Base-by-base conservation (phyloP, 129 eudicot genomes). In the Glebionis coronaria region DNA sequence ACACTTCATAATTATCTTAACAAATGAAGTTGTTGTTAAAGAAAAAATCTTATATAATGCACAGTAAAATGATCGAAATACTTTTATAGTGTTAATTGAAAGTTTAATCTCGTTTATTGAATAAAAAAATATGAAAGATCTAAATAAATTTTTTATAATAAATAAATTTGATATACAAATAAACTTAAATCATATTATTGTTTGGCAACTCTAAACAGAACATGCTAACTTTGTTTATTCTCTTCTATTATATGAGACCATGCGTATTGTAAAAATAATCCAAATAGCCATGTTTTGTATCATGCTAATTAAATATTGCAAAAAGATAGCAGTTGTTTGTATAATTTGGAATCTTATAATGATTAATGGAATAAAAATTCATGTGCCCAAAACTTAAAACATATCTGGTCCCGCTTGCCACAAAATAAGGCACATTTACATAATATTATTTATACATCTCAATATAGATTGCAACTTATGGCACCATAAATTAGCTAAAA, bases 391-490 rank as follows among this genome's bases (percentile, higher is more conserved):
- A 75, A 47, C 74, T 49, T 75, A 59, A n/a, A 59, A 15, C 60
- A 60, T 58, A 15, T 12, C 15, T 38, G 62, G 23, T 23, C 25
- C 49, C 79, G 25, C 68, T 75, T 75, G 69, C 55, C 59, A 67
- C 57, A 51, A 59, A 75, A 67, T 44, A 51, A 57, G 79, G 45
- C 65, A 74, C 69, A 68, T 49, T 50, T 57, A 66, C 76, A 45
- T 49, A 49, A 18, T 12, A 53, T 38, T 54, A 67, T 38, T 59
- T 60, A 2, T 35, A 53, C 42, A 13, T 49, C n/a, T 50, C 25
- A 28, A 27, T 50, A 42, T 52, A 27, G 44, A 52, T 40, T 60
- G 15, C 46, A 49, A 15, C 44, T 38, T 15, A 31, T 59, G 63
- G 69, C 79, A 59, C 54, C 18, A 50, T 31, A 25, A 59, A 40